phyloP scores from a whole-genome alignment of 805 yeast species.

The Jamesozyma spencerorum region DNA sequence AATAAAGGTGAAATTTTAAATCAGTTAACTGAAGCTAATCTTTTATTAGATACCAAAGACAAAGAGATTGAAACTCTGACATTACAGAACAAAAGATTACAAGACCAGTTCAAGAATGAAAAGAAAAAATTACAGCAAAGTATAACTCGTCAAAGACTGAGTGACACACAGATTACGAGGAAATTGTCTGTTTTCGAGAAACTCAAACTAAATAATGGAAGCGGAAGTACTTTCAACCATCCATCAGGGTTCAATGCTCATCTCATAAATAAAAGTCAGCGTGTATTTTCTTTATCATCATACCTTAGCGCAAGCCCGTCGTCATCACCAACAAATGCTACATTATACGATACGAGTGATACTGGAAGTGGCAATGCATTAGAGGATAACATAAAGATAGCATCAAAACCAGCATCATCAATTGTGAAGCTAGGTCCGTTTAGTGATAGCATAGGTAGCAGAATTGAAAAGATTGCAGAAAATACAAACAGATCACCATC shows the following conservation, averaged over 20 bases:
- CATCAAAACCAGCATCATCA: no score
- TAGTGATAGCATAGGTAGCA: no score
- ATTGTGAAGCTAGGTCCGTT: no score
- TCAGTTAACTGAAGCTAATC: slow-evolving; percentile 56
- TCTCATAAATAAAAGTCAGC: slow-evolving; percentile 13
- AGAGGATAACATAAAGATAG: no score
- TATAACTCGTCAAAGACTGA: slow-evolving; percentile 12
- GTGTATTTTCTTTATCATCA: slow-evolving; percentile 19
- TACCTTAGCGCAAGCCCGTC: no score
- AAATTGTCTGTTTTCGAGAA: slow-evolving; percentile 14
- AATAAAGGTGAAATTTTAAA: slow-evolving; percentile 44
- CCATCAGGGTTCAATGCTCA: neutral
- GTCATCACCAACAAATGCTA: neutral
- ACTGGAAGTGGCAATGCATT: no score
- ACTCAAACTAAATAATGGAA: slow-evolving; percentile 2
- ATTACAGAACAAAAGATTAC: slow-evolving; percentile 47
- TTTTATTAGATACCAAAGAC: slow-evolving; percentile 48
- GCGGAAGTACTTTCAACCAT: neutral
- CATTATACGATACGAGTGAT: no score
- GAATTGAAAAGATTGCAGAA: no score
- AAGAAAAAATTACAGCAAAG: slow-evolving; percentile 15
- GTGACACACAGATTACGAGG: slow-evolving; percentile 6
- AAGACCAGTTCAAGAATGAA: slow-evolving; percentile 34
- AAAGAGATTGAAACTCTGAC: slow-evolving; percentile 48
- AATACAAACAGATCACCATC: no score